These are phyloP conservation scores for Colletotrichum sojae DNA, from an alignment of 2,329 filamentous ascomycete genomes.

Conservation along the genomic window DNA sequence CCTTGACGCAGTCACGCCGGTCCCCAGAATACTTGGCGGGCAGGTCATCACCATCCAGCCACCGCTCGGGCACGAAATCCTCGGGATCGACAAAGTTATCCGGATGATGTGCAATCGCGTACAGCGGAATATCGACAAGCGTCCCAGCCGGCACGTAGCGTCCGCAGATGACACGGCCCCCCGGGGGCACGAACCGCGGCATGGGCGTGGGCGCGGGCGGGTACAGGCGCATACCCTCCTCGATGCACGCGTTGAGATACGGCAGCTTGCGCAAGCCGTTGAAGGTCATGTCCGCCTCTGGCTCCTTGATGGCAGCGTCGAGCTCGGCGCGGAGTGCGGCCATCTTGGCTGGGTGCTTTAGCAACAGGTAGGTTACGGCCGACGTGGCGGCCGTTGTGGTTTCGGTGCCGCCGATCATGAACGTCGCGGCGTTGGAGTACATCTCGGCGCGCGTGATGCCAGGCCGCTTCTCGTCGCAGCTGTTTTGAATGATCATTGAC, in stretches of 20 bases:
- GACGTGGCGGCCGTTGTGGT: conserved; percentile 61
- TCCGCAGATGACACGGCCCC: conserved; percentile 50
- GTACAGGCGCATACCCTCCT: conserved; percentile 57
- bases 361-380: conserved; percentile 57
- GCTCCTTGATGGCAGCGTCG: conserved; percentile 15
- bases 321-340: conserved; percentile 55
- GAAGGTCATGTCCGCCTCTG: conserved; percentile 54
- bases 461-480: conserved; percentile 11
- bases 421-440: conserved; percentile 39
- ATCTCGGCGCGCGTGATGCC: conserved; percentile 38
- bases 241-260: conserved; percentile 58
- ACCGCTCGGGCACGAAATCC: conserved; percentile 64
- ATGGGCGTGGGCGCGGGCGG: conserved; percentile 48
- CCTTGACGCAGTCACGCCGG: conserved; percentile 51
- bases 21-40: conserved; percentile 22
- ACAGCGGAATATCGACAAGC: conserved; percentile 35
- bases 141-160: conserved; percentile 49
- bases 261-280: conserved; percentile 46
- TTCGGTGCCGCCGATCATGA: conserved; percentile 58
- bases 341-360: conserved; percentile 49
- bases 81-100: conserved; percentile 61
- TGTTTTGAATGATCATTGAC: conserved; percentile 37
- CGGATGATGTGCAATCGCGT: conserved; percentile 31
- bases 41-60: conserved; percentile 41
- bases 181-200: conserved; percentile 49